Evolutionary conservation across 2,329 filamentous ascomycete species (phyloP), one percentile per base, ranked within the genome.

Genomic region (Diaporthe humulicola): DNA sequence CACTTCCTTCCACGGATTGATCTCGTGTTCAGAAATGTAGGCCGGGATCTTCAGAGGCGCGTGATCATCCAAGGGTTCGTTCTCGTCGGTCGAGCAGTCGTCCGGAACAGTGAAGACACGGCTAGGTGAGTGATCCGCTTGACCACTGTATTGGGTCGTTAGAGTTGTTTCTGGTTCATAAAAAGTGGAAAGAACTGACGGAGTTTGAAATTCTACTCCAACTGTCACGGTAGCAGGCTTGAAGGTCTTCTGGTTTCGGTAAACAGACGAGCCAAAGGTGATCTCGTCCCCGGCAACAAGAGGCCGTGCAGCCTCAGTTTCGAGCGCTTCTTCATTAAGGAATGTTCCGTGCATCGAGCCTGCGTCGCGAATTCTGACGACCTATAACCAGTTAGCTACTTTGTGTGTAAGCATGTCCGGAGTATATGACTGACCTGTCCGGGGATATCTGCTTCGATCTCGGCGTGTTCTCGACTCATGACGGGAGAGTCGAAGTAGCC

Each of bases 401-500:
- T 57, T 60, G 66, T 52, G 61, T 17, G 8, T 71, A 30, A 71
- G 22, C 2, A 69, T 2, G 19, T 38, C 42, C 48, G 57, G 60
- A 60, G 45, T 71, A 22, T 40, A 25, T 61, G 45, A 73, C 83
- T 74, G 82, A 90, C 90, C 81, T 87, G 85, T 9, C 81, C 78
- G 2, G 86, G 81, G 14, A 85, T 78, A 66, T 88, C 83, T 6
- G 88, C 84, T 22, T 79, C 77, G 6, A 93, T 79, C 57, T 88
- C 83, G 22, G 93, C 93, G 82, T 95, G 93, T 15, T 90, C 81
- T 58, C 93, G 87, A 33, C 93, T 94, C 86, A 95, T 93, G 48
- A 95, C 93, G 0, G 93, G 90, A 73, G 90, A 93, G 77, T 94
- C 90, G 74, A 94, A 93, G 87, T 88, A 94, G 22, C 87, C 90